Conservation (phyloP, 495 filamentous ascomycete species). For the Daldinia loculata region DNA sequence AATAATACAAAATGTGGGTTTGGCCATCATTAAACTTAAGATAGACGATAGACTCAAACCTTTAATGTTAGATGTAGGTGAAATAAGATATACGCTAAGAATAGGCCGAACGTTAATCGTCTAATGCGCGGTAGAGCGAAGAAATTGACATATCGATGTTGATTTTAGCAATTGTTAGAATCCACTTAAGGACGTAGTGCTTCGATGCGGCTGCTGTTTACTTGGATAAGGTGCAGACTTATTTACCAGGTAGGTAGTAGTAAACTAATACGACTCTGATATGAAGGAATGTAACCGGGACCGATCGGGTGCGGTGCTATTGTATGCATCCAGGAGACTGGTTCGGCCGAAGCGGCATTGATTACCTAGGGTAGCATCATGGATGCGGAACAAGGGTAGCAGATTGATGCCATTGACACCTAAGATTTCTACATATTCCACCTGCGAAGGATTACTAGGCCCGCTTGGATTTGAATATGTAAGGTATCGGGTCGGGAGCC, state of each 20-base stretch:
- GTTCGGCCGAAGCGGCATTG: conserved; percentile 37
- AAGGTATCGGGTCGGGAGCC: conserved; percentile 1
- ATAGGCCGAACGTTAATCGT: neutral
- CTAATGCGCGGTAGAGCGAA: neutral
- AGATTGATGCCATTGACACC: conserved; percentile 8
- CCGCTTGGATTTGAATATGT: neutral
- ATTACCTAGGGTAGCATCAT: conserved; percentile 15
- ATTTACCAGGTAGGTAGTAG: neutral
- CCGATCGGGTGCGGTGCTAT: conserved; percentile 1
- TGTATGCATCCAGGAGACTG: conserved; percentile 18
- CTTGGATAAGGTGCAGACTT: conserved; percentile 12
- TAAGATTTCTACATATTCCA: neutral
- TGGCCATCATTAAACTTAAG: neutral
- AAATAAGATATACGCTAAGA: neutral
- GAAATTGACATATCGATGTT: conserved; percentile 6
- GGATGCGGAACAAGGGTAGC: conserved; percentile 18
- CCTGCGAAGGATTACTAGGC: neutral
- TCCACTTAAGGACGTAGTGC: conserved; percentile 19
- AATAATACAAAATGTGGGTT: neutral
- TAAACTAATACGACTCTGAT: conserved; percentile 33
- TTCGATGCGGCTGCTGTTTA: conserved; percentile 7
- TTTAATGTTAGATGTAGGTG: neutral
- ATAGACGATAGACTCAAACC: neutral
- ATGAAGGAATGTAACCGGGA: conserved; percentile 33
- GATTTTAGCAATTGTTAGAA: conserved; percentile 7